Percentiles rank a stretch among this genome's conserved stretches.
phyloP scores from a whole-genome alignment of 108 stramenopile species.

The Pseudonitzschia pungens region DNA sequence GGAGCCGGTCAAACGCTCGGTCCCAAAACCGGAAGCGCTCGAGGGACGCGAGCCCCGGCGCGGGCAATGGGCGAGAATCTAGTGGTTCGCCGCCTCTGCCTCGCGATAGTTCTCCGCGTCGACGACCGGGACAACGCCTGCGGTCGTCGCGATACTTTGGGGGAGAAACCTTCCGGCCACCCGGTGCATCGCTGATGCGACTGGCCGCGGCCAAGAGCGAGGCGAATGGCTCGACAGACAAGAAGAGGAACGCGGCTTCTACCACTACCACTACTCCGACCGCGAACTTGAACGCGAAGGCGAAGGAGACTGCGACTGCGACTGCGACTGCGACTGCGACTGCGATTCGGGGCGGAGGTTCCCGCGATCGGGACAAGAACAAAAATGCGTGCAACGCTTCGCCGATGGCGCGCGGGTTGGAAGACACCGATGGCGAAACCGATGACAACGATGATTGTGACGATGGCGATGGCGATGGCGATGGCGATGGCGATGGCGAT shows the following conservation, averaged over 20 bases:
- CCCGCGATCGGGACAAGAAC: too few species aligned
- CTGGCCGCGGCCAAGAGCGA: background rate
- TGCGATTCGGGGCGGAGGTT: too few species aligned
- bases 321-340: too few species aligned
- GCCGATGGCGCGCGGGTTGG: too few species aligned
- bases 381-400: too few species aligned
- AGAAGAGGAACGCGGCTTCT: too few species aligned
- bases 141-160: slow-evolving; percentile 6
- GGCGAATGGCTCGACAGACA: too few species aligned
- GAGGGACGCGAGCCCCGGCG: background rate
- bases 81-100: background rate
- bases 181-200: slow-evolving; percentile 1
- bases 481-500: background rate
- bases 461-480: background rate
- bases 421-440: too few species aligned
- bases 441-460: background rate
- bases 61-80: background rate
- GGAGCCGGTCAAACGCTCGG: background rate
- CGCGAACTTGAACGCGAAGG: background rate
- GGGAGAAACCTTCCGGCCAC: background rate
- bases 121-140: background rate
- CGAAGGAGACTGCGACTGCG: too few species aligned
- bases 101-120: background rate
- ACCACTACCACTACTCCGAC: background rate
- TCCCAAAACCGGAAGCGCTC: background rate